These are phyloP conservation scores for Nicotiana knightiana DNA, from an alignment of 257 asterid genomes.

Conservation along the genomic window DNA sequence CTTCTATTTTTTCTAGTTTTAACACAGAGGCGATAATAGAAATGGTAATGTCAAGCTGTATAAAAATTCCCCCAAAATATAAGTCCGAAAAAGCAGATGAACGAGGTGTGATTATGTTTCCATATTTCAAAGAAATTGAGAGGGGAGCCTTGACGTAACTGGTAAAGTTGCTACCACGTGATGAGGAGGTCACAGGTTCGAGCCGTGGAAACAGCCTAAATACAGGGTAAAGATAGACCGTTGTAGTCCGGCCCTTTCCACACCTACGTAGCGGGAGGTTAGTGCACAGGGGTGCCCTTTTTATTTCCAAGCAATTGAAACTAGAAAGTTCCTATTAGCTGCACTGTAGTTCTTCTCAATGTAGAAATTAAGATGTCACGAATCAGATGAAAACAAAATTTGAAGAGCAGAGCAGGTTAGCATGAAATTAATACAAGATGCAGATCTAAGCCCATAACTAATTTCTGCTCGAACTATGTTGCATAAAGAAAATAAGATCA, in stretches of 20 bases:
- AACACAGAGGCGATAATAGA: too few relatives aligned
- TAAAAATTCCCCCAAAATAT: neutral
- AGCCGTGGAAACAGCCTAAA: too few relatives aligned
- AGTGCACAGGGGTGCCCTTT: too few relatives aligned
- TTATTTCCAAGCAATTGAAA: neutral
- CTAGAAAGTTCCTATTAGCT: neutral
- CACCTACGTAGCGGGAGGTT: too few relatives aligned
- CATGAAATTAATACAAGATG: neutral
- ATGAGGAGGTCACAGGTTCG: too few relatives aligned
- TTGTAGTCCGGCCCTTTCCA: too few relatives aligned
- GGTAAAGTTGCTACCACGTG: too few relatives aligned
- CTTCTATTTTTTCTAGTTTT: too few relatives aligned
- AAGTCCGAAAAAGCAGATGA: neutral
- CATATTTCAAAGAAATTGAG: neutral
- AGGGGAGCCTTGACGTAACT: neutral
- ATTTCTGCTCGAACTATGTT: neutral
- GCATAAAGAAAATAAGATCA: neutral
- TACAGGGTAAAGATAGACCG: too few relatives aligned
- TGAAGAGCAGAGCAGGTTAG: neutral
- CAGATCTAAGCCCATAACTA: too few relatives aligned
- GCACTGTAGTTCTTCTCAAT: neutral
- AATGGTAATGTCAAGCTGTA: neutral
- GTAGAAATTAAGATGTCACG: neutral
- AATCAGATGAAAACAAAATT: neutral
- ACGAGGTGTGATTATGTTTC: neutral